Percentiles rank a stretch among this genome's conserved stretches.
These are phyloP conservation scores for Endocalyx cinctus DNA, from an alignment of 2,329 filamentous ascomycete species.

Conservation along the genomic window DNA sequence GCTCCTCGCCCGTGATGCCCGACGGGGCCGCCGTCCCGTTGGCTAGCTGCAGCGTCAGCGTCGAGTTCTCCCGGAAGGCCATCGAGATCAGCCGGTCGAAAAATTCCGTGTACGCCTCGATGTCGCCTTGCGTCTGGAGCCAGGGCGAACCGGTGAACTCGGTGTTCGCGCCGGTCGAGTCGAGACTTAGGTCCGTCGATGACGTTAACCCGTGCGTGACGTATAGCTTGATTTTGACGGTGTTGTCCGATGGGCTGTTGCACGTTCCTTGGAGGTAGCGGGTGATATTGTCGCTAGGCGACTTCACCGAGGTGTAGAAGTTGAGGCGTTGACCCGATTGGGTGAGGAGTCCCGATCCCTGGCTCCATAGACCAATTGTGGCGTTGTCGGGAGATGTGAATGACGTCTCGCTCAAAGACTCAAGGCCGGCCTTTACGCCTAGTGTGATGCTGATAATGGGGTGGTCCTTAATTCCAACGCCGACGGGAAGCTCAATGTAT, in stretches of 20 bases:
- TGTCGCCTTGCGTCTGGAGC: slow-evolving; percentile 10
- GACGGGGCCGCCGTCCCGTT: slow-evolving; percentile 7
- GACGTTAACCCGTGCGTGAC: slow-evolving; percentile 15
- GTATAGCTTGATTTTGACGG: slow-evolving; percentile 13
- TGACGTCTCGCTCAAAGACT: slow-evolving; percentile 49
- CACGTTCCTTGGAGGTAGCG: slow-evolving; percentile 14
- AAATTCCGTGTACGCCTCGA: slow-evolving; percentile 8
- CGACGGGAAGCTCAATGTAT: slow-evolving; percentile 36
- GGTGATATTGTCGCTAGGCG: slow-evolving; percentile 8
- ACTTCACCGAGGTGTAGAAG: slow-evolving; percentile 37
- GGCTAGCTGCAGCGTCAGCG: slow-evolving; percentile 5
- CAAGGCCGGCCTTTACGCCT: slow-evolving; percentile 16
- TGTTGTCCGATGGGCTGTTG: slow-evolving; percentile 6
- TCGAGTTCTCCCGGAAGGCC: slow-evolving; percentile 8
- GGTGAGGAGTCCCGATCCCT: slow-evolving; percentile 43
- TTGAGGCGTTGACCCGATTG: slow-evolving; percentile 48
- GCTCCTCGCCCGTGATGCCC: slow-evolving; percentile 7
- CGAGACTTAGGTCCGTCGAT: slow-evolving; percentile 5
- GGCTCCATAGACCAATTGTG: slow-evolving; percentile 21
- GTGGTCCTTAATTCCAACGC: slow-evolving; percentile 32
- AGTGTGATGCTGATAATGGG: slow-evolving; percentile 8
- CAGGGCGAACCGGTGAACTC: slow-evolving; percentile 8
- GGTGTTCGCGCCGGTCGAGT: slow-evolving; percentile 9
- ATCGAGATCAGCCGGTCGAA: slow-evolving; percentile 11
- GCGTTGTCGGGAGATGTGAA: slow-evolving; percentile 8